Evolutionary conservation across 805 yeast genomes (phyloP).

Genomic region (Tetrapisispora arboricola): DNA sequence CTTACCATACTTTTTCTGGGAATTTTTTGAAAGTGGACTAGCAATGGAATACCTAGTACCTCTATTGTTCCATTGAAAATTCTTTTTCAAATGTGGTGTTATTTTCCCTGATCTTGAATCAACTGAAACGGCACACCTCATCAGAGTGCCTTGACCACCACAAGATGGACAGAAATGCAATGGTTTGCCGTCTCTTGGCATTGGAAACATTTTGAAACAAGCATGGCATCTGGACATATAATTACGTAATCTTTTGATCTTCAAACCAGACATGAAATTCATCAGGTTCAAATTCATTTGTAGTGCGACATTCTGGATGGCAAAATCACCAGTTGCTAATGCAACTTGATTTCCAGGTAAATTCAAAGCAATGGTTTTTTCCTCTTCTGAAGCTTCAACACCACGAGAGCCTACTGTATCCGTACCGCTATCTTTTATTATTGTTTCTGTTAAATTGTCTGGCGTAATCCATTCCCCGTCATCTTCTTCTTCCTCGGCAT

Average conservation of each 20-base stretch:
- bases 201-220: constrained; percentile 74
- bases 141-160: constrained; percentile 77
- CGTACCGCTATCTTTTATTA: constrained; percentile 60
- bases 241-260: constrained; percentile 74
- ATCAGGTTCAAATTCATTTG: constrained; percentile 83
- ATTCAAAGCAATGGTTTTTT: constrained; percentile 14
- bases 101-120: constrained; percentile 69
- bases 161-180: constrained; percentile 90
- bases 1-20: constrained; percentile 62
- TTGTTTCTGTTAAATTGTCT: constrained; percentile 63
- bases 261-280: constrained; percentile 75
- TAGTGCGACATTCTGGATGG: constrained; percentile 89
- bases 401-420: constrained; percentile 33
- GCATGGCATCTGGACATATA: constrained; percentile 97
- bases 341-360: constrained; percentile 56
- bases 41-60: constrained; percentile 78
- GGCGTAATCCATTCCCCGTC: constrained; percentile 94
- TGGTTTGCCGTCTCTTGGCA: constrained; percentile 65
- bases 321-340: constrained; percentile 90
- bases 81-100: constrained; percentile 79
- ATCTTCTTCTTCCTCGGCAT: constrained; percentile 54
- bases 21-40: constrained; percentile 75
- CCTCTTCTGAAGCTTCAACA: constrained; percentile 26
- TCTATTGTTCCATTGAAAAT: constrained; percentile 87
- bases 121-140: constrained; percentile 85